A percentile compares a stretch with the other conserved stretches of the same genome.
phyloP scores from a whole-genome alignment of 192 early-diverging fungal genomes.

The Dissophora ornata region DNA sequence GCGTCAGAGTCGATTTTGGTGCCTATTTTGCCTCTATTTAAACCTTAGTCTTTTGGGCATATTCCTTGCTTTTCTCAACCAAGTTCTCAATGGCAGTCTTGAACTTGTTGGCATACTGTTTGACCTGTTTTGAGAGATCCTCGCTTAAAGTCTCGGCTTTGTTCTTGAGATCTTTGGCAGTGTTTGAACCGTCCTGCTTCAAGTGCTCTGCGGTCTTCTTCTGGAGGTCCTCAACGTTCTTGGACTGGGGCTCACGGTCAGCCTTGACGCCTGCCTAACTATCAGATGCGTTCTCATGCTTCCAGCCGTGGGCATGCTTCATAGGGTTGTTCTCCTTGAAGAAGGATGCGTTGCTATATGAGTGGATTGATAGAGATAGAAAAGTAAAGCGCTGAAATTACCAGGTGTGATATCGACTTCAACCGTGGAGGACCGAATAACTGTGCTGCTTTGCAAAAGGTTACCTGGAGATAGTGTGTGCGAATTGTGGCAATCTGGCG shows the following conservation, averaged over 20 bases:
- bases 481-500: slow-evolving; percentile 8
- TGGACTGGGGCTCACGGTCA: slow-evolving; percentile 26
- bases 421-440: background rate
- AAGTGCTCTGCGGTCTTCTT: slow-evolving; percentile 20
- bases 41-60: slow-evolving; percentile 1
- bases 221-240: slow-evolving; percentile 20
- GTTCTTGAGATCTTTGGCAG: slow-evolving; percentile 12
- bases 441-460: background rate
- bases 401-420: background rate
- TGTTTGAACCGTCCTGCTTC: background rate
- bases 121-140: background rate
- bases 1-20: background rate
- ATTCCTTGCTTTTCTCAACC: slow-evolving; percentile 1
- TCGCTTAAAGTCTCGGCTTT: background rate
- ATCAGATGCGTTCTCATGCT: slow-evolving; percentile 29
- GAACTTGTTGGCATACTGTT: slow-evolving; percentile 22
- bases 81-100: background rate
- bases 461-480: slow-evolving; percentile 26
- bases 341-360: background rate
- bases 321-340: slow-evolving; percentile 6
- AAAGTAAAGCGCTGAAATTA: background rate
- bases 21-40: background rate
- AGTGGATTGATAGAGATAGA: background rate
- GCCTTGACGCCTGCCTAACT: slow-evolving; percentile 40
- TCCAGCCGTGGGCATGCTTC: slow-evolving; percentile 46